Conservation (phyloP, 768 basidiomycete genomes). For the Xerocomellus amylosporus region DNA sequence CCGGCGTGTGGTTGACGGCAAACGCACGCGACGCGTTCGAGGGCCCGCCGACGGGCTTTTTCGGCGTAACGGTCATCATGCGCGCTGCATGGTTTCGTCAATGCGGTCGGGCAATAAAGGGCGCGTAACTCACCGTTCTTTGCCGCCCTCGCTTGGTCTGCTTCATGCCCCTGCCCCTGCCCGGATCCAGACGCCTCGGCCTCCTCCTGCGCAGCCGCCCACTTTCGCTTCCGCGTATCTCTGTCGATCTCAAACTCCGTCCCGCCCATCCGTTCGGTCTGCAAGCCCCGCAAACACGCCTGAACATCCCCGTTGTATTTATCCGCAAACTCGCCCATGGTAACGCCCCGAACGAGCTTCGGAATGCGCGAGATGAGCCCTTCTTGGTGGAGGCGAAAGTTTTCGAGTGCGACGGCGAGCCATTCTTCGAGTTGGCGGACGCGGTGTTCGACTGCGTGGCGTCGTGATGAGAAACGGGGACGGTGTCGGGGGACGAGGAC, state of each 20-base stretch:
- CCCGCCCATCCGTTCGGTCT: conserved; percentile 58
- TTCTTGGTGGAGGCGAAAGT: conserved; percentile 73
- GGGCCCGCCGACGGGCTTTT: conserved; percentile 44
- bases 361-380: conserved; percentile 72
- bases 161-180: neutral
- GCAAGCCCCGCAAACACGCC: conserved; percentile 63
- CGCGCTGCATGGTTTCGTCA: conserved; percentile 38
- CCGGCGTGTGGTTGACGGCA: conserved; percentile 43
- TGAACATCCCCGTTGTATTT: conserved; percentile 78
- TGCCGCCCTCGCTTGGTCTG: conserved; percentile 34
- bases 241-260: conserved; percentile 59
- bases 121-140: conserved; percentile 51
- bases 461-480: neutral
- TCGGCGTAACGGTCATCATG: conserved; percentile 47
- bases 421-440: conserved; percentile 71
- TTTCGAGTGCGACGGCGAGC: conserved; percentile 70
- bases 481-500: neutral
- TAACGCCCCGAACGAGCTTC: conserved; percentile 66
- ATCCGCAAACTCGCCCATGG: conserved; percentile 73
- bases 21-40: conserved; percentile 45
- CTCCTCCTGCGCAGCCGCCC: conserved; percentile 63
- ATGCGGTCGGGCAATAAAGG: neutral
- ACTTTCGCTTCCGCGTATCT: conserved; percentile 72
- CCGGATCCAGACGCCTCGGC: conserved; percentile 40
- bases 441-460: conserved; percentile 62